Conservation (phyloP, 75 land plant species). For the Pinus albicaulis region DNA sequence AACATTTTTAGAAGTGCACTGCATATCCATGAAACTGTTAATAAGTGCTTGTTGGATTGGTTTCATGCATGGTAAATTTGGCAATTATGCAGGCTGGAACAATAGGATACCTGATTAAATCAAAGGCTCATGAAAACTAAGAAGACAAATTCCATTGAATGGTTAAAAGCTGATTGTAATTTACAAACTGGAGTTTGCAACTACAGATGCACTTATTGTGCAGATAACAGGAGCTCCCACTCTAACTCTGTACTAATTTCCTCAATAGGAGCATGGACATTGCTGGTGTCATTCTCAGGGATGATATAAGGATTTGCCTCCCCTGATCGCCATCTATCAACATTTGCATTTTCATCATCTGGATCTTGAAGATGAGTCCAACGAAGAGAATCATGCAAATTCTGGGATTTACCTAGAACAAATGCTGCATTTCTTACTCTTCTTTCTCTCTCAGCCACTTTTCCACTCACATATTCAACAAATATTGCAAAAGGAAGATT, state of each 20-base stretch:
- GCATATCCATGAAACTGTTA: not conserved
- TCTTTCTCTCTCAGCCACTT: slow-evolving; percentile 22
- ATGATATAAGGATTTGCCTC: slow-evolving; percentile 1
- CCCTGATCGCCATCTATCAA: slow-evolving; percentile 8
- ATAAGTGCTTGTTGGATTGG: not conserved
- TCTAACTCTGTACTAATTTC: not conserved
- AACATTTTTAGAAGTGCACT: not conserved
- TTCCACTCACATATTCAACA: slow-evolving; percentile 15
- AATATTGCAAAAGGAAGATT: slow-evolving; percentile 26
- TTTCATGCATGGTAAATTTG: not conserved
- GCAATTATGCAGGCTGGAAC: not conserved
- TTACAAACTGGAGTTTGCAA: not conserved
- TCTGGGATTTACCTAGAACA: slow-evolving; percentile 30
- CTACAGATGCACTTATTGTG: not conserved
- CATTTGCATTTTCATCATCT: slow-evolving; percentile 2
- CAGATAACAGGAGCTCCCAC: not conserved
- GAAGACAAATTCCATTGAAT: not conserved
- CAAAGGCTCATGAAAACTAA: not conserved
- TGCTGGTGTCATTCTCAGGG: not conserved
- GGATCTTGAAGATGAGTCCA: not conserved
- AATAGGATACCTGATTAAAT: not conserved
- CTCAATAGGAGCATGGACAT: not conserved
- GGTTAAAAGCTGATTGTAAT: not conserved
- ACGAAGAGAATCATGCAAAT: slow-evolving; percentile 17
- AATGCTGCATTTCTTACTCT: slow-evolving; percentile 24